Evolutionary conservation across 768 basidiomycete genomes (phyloP).

Genomic region (Lactarius deliciosus): DNA sequence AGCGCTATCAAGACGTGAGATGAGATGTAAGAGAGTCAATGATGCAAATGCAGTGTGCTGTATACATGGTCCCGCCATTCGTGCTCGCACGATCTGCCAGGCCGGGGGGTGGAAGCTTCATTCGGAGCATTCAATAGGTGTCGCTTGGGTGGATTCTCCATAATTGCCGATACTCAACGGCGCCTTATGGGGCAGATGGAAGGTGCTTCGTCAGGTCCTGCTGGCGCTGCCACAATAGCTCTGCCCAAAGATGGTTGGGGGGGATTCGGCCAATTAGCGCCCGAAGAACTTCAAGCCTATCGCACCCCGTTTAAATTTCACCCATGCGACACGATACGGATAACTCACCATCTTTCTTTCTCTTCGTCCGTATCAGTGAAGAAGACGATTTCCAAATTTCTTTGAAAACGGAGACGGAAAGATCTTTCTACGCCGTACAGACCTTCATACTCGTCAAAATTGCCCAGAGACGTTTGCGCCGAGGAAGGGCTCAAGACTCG

Average conservation of each 20-base stretch:
- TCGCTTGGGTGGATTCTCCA: constrained; percentile 17
- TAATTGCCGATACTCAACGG: neutral
- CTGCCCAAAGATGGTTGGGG: constrained; percentile 91
- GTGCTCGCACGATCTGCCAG: constrained; percentile 16
- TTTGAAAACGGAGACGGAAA: constrained; percentile 80
- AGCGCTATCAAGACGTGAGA: constrained; percentile 25
- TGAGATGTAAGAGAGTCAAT: constrained; percentile 18
- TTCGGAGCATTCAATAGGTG: constrained; percentile 20
- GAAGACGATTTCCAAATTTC: constrained; percentile 80
- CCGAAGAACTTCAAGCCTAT: constrained; percentile 81
- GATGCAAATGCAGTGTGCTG: constrained; percentile 20
- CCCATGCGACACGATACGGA: neutral
- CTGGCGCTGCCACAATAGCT: constrained; percentile 84
- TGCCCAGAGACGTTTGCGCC: constrained; percentile 38
- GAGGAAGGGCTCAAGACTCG: constrained; percentile 48
- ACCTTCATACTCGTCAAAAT: constrained; percentile 58
- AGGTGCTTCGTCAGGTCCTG: constrained; percentile 40
- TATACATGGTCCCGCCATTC: constrained; percentile 25
- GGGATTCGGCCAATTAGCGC: constrained; percentile 89
- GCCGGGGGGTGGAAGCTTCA: neutral
- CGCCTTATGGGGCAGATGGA: constrained; percentile 6
- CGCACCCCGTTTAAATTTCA: constrained; percentile 11
- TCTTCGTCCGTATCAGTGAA: constrained; percentile 90
- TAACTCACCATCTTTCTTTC: constrained; percentile 77
- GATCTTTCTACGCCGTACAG: constrained; percentile 74